Evolutionary conservation across 164 flowering plant species (phyloP).

Genomic region (Houttuynia cordata): DNA sequence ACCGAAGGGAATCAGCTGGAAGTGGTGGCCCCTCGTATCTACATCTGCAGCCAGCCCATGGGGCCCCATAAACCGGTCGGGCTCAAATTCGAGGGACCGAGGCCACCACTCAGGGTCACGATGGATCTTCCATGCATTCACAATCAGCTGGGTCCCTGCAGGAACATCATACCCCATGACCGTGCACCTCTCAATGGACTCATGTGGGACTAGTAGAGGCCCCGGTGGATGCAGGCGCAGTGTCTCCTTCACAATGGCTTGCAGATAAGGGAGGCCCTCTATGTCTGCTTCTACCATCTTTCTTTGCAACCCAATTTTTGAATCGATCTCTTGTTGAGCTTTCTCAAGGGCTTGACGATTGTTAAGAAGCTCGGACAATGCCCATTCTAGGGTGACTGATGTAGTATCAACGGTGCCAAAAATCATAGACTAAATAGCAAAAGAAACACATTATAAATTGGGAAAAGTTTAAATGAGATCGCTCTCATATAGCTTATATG

Average conservation of each 20-base stretch:
- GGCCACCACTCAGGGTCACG: slow-evolving; percentile 1
- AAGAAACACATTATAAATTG: neutral
- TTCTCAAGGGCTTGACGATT: slow-evolving; percentile 20
- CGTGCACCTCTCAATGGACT: slow-evolving; percentile 20
- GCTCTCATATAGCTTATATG: no score
- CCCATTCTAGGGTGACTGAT: slow-evolving; percentile 24
- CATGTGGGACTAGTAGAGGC: slow-evolving; percentile 22
- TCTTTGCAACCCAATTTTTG: slow-evolving; percentile 11
- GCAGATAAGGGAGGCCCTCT: slow-evolving; percentile 23
- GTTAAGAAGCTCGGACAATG: slow-evolving; percentile 28
- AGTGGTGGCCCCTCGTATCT: slow-evolving; percentile 6
- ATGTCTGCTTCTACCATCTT: slow-evolving; percentile 30
- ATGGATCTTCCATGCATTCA: slow-evolving; percentile 4
- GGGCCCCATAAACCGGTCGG: slow-evolving; percentile 3
- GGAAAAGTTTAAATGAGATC: no score
- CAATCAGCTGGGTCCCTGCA: slow-evolving; percentile 5
- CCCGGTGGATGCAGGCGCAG: slow-evolving; percentile 26
- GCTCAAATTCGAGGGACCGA: neutral
- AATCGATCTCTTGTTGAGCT: slow-evolving; percentile 24
- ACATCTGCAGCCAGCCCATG: slow-evolving; percentile 1
- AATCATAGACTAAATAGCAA: slow-evolving; percentile 17
- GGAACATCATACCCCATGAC: slow-evolving; percentile 21
- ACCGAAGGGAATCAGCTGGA: slow-evolving; percentile 7
- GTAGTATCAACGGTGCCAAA: slow-evolving; percentile 34
- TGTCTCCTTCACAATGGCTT: slow-evolving; percentile 25